Conservation (phyloP, 768 basidiomycete genomes). For the Mycena belliarum region DNA sequence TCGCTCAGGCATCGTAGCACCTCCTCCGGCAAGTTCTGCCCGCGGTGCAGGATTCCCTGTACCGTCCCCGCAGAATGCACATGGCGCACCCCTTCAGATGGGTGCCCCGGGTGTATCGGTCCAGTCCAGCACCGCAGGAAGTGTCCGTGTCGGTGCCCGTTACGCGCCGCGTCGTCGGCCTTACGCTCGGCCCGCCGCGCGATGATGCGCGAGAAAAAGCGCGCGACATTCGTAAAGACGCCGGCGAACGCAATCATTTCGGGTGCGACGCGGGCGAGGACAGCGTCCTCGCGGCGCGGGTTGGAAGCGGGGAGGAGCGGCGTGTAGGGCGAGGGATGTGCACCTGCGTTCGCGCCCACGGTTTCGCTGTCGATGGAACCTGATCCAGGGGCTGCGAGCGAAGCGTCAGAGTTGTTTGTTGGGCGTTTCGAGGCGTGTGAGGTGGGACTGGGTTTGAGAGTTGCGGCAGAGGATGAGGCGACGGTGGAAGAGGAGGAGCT, state of each 20-base stretch:
- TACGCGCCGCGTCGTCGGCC: neutral
- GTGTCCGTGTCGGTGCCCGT: neutral
- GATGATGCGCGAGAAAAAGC: slow-evolving; percentile 12
- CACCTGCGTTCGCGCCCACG: neutral
- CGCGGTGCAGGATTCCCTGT: slow-evolving; percentile 27
- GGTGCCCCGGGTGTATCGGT: slow-evolving; percentile 32
- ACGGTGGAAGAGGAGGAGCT: slow-evolving; percentile 28
- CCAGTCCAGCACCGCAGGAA: slow-evolving; percentile 31
- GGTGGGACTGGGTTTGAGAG: neutral
- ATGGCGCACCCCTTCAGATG: slow-evolving; percentile 2
- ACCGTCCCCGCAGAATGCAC: neutral
- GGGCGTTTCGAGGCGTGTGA: slow-evolving; percentile 4
- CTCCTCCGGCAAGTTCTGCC: slow-evolving; percentile 61
- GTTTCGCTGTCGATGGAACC: neutral
- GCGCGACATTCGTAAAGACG: slow-evolving; percentile 21
- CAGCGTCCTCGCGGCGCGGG: slow-evolving; percentile 29
- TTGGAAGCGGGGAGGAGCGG: slow-evolving; percentile 43
- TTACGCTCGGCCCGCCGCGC: neutral
- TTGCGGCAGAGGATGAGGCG: slow-evolving; percentile 22
- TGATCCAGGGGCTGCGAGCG: neutral
- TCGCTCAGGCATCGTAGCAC: slow-evolving; percentile 55
- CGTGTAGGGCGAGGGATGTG: slow-evolving; percentile 16
- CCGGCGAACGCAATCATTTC: slow-evolving; percentile 45
- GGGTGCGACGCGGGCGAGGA: slow-evolving; percentile 26
- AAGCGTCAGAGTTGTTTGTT: neutral